Evolutionary conservation across 371 early-diverging fungal species (phyloP).

Genomic region (Haplosporangium sp.): DNA sequence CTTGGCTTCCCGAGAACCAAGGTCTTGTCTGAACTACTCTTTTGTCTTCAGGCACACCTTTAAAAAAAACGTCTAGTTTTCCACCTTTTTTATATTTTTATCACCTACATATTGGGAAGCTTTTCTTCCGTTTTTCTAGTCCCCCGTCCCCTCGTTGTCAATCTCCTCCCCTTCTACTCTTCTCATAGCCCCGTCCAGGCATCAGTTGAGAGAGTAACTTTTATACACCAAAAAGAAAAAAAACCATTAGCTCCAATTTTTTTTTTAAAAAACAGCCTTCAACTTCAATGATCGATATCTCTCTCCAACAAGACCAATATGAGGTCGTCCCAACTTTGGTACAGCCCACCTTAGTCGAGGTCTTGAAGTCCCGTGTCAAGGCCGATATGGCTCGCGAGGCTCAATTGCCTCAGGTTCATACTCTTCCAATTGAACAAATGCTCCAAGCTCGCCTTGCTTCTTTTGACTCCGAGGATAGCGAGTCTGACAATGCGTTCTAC

Average conservation of each 20-base stretch:
- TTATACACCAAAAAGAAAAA: not conserved
- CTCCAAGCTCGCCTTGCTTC: slow-evolving; percentile 54
- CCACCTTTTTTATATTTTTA: slow-evolving; percentile 7
- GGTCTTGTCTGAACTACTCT: slow-evolving; percentile 57
- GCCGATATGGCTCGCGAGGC: slow-evolving; percentile 48
- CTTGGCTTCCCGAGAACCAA: slow-evolving; percentile 67
- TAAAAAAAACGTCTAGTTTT: slow-evolving; percentile 25
- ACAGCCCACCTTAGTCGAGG: slow-evolving; percentile 54
- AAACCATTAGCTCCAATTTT: slow-evolving; percentile 3
- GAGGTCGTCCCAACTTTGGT: slow-evolving; percentile 57
- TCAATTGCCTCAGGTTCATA: slow-evolving; percentile 48
- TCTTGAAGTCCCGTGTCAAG: slow-evolving; percentile 55
- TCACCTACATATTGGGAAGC: slow-evolving; percentile 37
- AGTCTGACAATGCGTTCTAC: slow-evolving; percentile 92
- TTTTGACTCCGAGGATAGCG: slow-evolving; percentile 63
- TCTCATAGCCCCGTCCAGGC: slow-evolving; percentile 55
- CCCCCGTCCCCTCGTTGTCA: slow-evolving; percentile 31
- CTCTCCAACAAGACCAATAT: slow-evolving; percentile 55
- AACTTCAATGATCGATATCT: slow-evolving; percentile 53
- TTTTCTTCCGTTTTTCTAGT: slow-evolving; percentile 43
- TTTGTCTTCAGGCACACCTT: slow-evolving; percentile 49
- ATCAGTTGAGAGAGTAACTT: slow-evolving; percentile 34
- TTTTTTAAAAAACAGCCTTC: not conserved
- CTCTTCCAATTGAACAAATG: slow-evolving; percentile 54
- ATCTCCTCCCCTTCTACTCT: slow-evolving; percentile 42